A percentile compares a stretch with the other conserved stretches of the same genome.
phyloP scores from a whole-genome alignment of 257 asterid species.

The Solanum piurae region DNA sequence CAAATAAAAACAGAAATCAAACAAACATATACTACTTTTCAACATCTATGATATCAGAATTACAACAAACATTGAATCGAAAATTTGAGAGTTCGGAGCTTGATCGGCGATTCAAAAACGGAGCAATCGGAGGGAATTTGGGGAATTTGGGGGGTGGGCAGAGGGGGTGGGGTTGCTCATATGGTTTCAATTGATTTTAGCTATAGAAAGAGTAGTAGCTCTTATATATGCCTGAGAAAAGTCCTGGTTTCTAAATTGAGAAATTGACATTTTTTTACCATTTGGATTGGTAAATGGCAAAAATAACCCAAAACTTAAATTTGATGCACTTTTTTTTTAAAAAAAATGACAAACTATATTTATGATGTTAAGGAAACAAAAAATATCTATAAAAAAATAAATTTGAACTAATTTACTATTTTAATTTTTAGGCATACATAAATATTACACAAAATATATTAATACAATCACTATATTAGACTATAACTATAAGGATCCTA shows the following conservation, averaged over 20 bases:
- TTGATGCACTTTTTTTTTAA: neutral
- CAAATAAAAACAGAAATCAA: neutral
- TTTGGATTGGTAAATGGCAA: neutral
- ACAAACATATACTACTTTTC: neutral
- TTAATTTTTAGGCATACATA: too few species aligned
- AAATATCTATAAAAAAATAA: too few species aligned
- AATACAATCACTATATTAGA: too few species aligned
- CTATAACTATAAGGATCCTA: too few species aligned
- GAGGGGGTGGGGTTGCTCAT: neutral
- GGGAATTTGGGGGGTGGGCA: neutral
- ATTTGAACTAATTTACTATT: too few species aligned
- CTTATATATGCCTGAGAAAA: neutral
- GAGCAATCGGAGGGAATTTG: neutral
- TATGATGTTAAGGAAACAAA: neutral
- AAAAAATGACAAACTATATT: neutral
- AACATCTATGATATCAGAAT: neutral
- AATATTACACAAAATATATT: too few species aligned
- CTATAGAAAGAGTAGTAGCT: neutral
- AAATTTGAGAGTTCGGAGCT: neutral
- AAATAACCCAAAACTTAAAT: neutral
- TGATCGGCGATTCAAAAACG: neutral
- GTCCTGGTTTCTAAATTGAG: neutral
- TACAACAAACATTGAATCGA: neutral
- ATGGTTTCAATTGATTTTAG: neutral
- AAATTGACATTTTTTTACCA: neutral